Base-by-base conservation (phyloP, 2,329 filamentous ascomycete genomes). In the Neofusicoccum ribis region DNA sequence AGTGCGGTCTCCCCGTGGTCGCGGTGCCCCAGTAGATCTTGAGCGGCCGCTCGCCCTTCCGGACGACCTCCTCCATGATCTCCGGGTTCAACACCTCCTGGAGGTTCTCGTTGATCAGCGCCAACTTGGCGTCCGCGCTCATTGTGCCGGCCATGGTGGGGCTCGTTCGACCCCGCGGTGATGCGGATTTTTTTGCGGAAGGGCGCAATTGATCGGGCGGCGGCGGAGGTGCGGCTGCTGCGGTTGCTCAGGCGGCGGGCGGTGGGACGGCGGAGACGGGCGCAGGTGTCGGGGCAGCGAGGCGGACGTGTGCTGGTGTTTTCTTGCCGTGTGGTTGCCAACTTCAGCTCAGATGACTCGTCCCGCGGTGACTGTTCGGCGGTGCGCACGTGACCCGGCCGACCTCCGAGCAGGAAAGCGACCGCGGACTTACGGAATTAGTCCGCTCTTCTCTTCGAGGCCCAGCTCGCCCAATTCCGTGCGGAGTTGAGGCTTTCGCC, bases 11-110 rank as follows among this genome's bases (percentile, higher is more conserved):
- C n/a, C 92, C 92, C 0, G 92, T 96, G 15, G 92, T 92, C 17
- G 91, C 91, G 44, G 90, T 94, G 47, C 90, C 91, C 92, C 91
- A 96, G 87, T 96, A 96, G 77, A 96, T 87, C 76, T 88, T 90
- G 60, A 91, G 85, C 63, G 88, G 86, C 52, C 89, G 63, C 70
- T 91, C 88, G 76, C 91, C 85, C 66, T 87, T 87, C 69, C 90
- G 79, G 68, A 94, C 85, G 51, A 88, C 80, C 73, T 87, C 84
- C 76, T 93, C 87, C 74, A 95, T 90, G 68, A 96, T 92, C 74
- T 96, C 92, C 27, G 88, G 88, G 74, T 95, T 93, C 67, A 97
- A 85, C 58, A 92, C 83, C 82, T 97, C 93, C 67, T 89, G 87
- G 66, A 96, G 84, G 78, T 95, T 95, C 76, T 89, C 88, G 68